phyloP scores from a whole-genome alignment of 2,329 filamentous ascomycete genomes.

The Teratosphaeria zuluensis region DNA sequence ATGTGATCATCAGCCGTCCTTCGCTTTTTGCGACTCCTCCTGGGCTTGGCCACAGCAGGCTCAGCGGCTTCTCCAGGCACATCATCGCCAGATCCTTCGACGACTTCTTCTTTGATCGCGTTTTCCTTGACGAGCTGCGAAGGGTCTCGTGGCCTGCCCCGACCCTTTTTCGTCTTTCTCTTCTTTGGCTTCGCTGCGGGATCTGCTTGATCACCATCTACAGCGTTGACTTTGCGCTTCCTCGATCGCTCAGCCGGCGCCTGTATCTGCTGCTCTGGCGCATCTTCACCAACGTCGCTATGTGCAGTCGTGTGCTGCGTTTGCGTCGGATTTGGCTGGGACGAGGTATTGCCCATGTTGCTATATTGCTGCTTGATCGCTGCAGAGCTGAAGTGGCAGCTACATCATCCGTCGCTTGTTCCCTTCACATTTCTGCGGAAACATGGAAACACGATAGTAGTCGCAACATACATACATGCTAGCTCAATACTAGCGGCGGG shows the following conservation, averaged over 20 bases:
- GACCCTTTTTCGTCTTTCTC: not conserved
- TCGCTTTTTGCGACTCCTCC: not conserved
- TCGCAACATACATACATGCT: not conserved
- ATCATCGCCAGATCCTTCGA: not conserved
- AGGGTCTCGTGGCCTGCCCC: not conserved
- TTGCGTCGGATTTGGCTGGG: conserved; percentile 1
- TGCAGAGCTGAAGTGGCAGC: not conserved
- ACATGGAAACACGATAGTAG: too few species aligned
- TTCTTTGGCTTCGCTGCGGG: not conserved
- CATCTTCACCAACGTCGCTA: not conserved
- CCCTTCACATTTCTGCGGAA: too few species aligned
- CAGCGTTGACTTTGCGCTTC: not conserved
- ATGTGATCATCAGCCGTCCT: not conserved
- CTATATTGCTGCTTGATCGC: not conserved
- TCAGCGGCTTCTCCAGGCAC: not conserved
- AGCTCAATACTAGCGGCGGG: not conserved
- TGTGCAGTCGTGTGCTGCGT: not conserved
- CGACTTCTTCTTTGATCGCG: not conserved
- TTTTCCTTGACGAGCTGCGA: not conserved
- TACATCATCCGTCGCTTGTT: not conserved
- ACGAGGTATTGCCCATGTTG: conserved; percentile 5
- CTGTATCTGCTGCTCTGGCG: not conserved
- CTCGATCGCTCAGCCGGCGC: not conserved
- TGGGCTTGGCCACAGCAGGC: not conserved
- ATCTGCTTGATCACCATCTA: not conserved